Conservation (phyloP, 2,329 filamentous ascomycete genomes). For the Aspergillus japonicus region DNA sequence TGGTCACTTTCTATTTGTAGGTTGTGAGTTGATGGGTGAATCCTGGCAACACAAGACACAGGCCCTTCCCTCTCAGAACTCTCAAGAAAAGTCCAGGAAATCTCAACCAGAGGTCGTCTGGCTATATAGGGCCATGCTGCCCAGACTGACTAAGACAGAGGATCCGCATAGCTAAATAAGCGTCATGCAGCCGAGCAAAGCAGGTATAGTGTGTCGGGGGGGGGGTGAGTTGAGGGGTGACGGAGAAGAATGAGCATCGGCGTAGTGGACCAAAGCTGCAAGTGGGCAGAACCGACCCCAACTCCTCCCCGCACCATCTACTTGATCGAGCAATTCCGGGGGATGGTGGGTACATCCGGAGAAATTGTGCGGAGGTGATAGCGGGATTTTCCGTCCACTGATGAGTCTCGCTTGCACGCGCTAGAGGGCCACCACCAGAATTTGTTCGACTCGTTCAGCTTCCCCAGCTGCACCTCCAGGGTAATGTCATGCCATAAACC, state of each 20-base stretch:
- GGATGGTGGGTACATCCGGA: conserved; percentile 16
- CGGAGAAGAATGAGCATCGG: conserved; percentile 2
- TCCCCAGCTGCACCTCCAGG: background rate
- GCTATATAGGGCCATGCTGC: background rate
- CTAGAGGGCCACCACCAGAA: background rate
- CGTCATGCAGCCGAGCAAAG: background rate
- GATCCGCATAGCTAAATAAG: conserved; percentile 3
- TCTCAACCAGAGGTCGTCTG: background rate
- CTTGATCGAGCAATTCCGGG: conserved; percentile 10
- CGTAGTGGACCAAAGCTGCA: background rate
- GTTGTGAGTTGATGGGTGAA: background rate
- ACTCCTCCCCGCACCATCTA: conserved; percentile 11
- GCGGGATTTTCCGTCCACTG: conserved; percentile 20
- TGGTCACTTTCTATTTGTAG: background rate
- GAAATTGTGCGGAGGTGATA: conserved; percentile 14
- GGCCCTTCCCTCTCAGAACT: conserved; percentile 2
- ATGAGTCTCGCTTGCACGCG: background rate
- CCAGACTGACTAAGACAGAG: background rate
- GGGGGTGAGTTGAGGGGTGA: background rate
- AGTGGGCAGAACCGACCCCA: conserved; percentile 9
- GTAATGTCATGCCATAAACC: conserved; percentile 1
- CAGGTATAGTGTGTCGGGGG: background rate
- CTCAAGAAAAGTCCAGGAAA: background rate
- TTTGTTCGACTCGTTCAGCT: background rate
- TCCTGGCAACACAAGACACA: conserved; percentile 2